phyloP scores from a whole-genome alignment of 164 flowering plant species.

The Vitis rupestris region DNA sequence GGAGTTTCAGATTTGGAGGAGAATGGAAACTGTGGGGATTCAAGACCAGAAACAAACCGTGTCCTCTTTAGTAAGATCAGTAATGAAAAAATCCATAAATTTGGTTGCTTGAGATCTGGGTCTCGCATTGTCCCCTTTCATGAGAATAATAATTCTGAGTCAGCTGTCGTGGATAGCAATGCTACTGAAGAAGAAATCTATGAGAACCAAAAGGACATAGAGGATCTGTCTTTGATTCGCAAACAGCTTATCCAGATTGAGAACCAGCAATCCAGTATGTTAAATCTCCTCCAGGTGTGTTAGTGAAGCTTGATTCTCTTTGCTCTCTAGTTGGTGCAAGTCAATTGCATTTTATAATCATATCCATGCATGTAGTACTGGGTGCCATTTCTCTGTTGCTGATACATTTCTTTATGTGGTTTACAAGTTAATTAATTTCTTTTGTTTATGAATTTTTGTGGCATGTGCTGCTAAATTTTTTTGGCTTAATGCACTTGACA shows the following conservation, averaged over 20 bases:
- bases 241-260: slow-evolving; percentile 88
- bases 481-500: no score
- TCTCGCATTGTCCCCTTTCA: slow-evolving; percentile 72
- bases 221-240: slow-evolving; percentile 67
- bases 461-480: no score
- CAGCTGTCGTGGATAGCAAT: slow-evolving; percentile 34
- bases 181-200: slow-evolving; percentile 24
- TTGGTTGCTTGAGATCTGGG: slow-evolving; percentile 45
- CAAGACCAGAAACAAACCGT: slow-evolving; percentile 37
- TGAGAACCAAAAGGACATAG: slow-evolving; percentile 45
- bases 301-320: slow-evolving; percentile 1
- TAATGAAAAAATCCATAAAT: slow-evolving; percentile 41
- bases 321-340: not conserved
- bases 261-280: slow-evolving; percentile 76
- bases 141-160: slow-evolving; percentile 33
- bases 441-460: no score
- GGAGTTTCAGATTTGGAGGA: slow-evolving; percentile 18
- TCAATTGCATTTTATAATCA: slow-evolving; percentile 3
- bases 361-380: not conserved
- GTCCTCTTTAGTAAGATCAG: slow-evolving; percentile 32
- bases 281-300: slow-evolving; percentile 82
- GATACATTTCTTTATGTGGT: not conserved
- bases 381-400: not conserved
- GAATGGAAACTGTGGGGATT: slow-evolving; percentile 17
- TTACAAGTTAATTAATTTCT: not conserved